A percentile compares a stretch with the other conserved stretches of the same genome.
phyloP scores from a whole-genome alignment of 331 rosid genomes.

The Quercus tomentella region DNA sequence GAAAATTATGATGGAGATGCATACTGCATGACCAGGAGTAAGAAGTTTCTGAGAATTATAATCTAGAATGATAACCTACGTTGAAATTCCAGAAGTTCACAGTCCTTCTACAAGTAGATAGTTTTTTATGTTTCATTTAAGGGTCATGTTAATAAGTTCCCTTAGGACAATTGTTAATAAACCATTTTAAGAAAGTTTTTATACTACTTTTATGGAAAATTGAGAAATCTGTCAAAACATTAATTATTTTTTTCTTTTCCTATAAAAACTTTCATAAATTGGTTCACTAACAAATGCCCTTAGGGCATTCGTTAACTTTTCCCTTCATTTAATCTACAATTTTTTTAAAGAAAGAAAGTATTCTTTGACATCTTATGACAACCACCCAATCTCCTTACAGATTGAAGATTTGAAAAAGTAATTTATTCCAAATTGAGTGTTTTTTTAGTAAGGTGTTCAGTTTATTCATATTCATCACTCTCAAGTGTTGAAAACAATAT shows the following conservation, averaged over 20 bases:
- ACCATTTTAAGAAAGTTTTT: no score
- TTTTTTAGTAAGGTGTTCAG: not conserved
- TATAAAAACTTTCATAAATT: no score
- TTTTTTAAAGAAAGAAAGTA: not conserved
- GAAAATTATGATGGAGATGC: not conserved
- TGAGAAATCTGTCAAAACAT: no score
- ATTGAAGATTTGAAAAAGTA: not conserved
- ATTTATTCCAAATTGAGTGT: not conserved
- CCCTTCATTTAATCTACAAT: not conserved
- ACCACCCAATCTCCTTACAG: not conserved
- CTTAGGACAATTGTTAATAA: no score
- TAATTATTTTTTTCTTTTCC: no score
- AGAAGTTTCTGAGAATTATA: constrained; percentile 1
- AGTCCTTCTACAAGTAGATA: not conserved
- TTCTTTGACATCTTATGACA: not conserved
- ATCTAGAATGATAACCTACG: not conserved
- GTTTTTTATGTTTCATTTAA: not conserved
- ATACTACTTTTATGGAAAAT: no score
- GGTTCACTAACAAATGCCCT: no score
- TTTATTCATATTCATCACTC: not conserved
- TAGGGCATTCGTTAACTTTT: no score
- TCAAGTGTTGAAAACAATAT: not conserved
- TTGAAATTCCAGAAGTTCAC: not conserved
- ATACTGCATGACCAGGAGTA: not conserved
- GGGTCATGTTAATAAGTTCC: no score